Evolutionary conservation across 139 green algal species (phyloP), one percentile per base, ranked within the genome.

Genomic region (Chlorokybus atmophyticus): DNA sequence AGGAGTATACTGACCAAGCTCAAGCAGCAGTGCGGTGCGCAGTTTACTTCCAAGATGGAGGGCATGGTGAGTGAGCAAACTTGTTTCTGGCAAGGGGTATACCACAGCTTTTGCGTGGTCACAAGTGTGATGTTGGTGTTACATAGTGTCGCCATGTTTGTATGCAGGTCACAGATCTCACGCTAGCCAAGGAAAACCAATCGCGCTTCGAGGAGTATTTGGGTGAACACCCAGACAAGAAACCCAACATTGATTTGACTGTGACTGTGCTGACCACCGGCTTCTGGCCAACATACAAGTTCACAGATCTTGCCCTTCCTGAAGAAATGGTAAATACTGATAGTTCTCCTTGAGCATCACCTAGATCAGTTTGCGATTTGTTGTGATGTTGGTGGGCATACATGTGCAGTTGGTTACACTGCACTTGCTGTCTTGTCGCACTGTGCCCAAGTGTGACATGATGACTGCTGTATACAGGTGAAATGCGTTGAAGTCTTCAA

Each of bases 1-100:
- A 84, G 88, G 40, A 77, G 65, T 57, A 85, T 97, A 60, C 75
- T 99, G 38, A 79, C 84, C 2, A 85, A 86, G 23, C 79, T 99
- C 30, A 99, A 99, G 82, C 85, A 96, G 83, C 90, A 98, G 76
- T 98, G 89, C 64, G 92, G 92, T 21, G 83, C 84, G 31, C 85
- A 93, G 75, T 94, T 93, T 71, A 94, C 86, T 4, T 85, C 74
- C 40, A 94, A 91, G 80, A 94, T 94, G 88, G 88, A 97, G 76
- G 87, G 89, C 62, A 97, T 97, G 88, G 82, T 96, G 28, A 44
- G 56, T 55, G 24, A 14, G n/a, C n/a, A n/a, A n/a, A n/a, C n/a
- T n/a, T n/a, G n/a, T n/a, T n/a, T n/a, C n/a, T n/a, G n/a, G n/a
- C n/a, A n/a, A n/a, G n/a, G n/a, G n/a, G n/a, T n/a, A n/a, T n/a